Evolutionary conservation across 2,329 filamentous ascomycete species (phyloP), one percentile per base, ranked within the genome.

Genomic region (Byssochlamys sp.): DNA sequence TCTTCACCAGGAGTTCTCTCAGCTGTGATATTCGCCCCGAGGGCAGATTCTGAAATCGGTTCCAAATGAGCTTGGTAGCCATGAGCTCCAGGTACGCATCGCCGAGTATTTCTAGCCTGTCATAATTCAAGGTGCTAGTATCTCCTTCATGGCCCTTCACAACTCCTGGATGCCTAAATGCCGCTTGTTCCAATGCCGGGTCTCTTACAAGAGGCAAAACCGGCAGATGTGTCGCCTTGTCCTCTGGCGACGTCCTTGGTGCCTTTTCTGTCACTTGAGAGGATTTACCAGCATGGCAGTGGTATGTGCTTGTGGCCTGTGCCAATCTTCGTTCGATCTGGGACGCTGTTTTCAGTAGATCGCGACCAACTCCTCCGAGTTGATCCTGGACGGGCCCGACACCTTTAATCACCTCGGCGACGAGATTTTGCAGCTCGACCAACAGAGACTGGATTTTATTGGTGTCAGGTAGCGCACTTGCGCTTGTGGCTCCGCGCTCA

Each of bases 81-180:
- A 91, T 84, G 55, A 91, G 75, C 67, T 95, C 88, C 55, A 95
- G 78, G 65, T 92, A 92, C 24, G 89, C 87, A 69, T 97, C 92
- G 5, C 92, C 92, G 6, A 96, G 79, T 75, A 92, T 91, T 72
- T 97, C 92, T 5, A 96, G 82, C 19, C 84, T 83, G 67, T 96
- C 91, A 71, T 96, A 96, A 66, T 78, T 81, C 55, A 77, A 69
- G 51, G 77, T 73, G 29, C 67, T 66, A 54, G 71, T 64, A 19
- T 59, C 50, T 50, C 58, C 54, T 39, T 60, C 57, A 33, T 57
- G 55, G 53, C 66, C 57, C 39, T 62, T 66, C 56, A 65, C 64
- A 51, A 77, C 67, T 1, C 83, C 84, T 1, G 80, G 75, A 64
- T 92, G 89, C 0, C 82, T 89, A 65, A 91, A 87, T 10, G 84